Evolutionary conservation across 2,329 filamentous ascomycete species (phyloP), one percentile per base, ranked within the genome.

Genomic region (Rutstroemia sp.): DNA sequence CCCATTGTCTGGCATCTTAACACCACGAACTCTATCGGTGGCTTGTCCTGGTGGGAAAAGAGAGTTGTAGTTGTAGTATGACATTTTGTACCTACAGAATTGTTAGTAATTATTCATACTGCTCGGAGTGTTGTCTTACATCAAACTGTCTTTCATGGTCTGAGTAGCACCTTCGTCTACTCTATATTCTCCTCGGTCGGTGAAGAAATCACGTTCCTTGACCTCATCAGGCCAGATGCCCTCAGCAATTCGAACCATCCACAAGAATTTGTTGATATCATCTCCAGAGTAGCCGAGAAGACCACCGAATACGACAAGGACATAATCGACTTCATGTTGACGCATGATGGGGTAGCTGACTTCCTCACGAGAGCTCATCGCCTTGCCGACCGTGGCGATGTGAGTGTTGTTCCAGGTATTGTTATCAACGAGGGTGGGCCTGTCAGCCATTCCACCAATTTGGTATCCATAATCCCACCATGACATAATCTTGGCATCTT

Each of bases 401-500:
- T 99, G 94, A 7, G 94, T 99, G 78, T 99, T 99, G 79, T 99
- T 99, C 94, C 94, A 99, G 2, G 94, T 99, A 77, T 99, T 99
- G 79, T 99, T 99, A 78, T 99, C 94, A 37, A 99, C 94, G 37
- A 99, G 80, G 1, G 94, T 99, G 37, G 94, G 94, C 54, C 94
- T 84, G 72, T 99, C 94, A 50, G 94, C 94, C 94, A 99, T 99
- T 64, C 94, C 94, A 76, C 94, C 94, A 73, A 99, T 99, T 76
- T 99, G 94, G 77, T 99, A 99, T 63, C 94, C 94, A 69, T 99
- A 99, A 72, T 99, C 94, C 94, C 94, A 99, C 94, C 94, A 99
- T 1, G 92, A 94, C 92, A 97, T 97, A 70, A 99, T 88, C 81
- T 97, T 99, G 69, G 95, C 92, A 67, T 96, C 89, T 64, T 92